These are phyloP conservation scores for Lachnellula hyalina DNA, from an alignment of 2,329 filamentous ascomycete genomes.

Conservation along the genomic window DNA sequence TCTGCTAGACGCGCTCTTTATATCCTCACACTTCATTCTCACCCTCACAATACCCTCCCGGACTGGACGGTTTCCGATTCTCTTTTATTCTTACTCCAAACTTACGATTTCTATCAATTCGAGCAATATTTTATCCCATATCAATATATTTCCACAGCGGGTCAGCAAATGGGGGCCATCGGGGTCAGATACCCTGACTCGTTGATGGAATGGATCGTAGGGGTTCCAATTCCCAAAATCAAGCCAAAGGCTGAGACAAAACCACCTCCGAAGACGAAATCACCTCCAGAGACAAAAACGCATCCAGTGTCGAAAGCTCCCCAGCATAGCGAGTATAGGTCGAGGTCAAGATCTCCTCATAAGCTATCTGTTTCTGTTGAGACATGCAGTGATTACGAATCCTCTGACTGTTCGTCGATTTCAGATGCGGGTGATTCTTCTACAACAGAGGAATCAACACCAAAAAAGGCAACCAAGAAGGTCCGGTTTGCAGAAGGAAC, in stretches of 20 bases:
- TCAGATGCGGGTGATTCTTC: neutral
- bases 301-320: neutral
- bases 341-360: neutral
- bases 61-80: too few relatives aligned
- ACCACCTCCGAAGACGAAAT: neutral
- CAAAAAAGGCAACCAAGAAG: neutral
- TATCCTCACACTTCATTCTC: too few relatives aligned
- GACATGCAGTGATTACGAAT: neutral
- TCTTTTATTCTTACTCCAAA: too few relatives aligned
- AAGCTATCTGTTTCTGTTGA: neutral
- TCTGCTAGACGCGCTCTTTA: too few relatives aligned
- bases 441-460: neutral
- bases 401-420: neutral
- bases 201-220: slow-evolving; percentile 1
- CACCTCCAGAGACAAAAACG: neutral
- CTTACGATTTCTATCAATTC: neutral
- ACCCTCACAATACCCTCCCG: too few relatives aligned
- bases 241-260: neutral
- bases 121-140: neutral
- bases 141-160: neutral
- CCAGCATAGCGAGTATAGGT: neutral
- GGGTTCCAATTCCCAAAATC: neutral
- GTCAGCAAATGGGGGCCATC: neutral
- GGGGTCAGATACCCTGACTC: neutral
- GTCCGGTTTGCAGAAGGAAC: neutral